Conservation (phyloP, 2,329 filamentous ascomycete genomes). For the Geosmithia flava region DNA sequence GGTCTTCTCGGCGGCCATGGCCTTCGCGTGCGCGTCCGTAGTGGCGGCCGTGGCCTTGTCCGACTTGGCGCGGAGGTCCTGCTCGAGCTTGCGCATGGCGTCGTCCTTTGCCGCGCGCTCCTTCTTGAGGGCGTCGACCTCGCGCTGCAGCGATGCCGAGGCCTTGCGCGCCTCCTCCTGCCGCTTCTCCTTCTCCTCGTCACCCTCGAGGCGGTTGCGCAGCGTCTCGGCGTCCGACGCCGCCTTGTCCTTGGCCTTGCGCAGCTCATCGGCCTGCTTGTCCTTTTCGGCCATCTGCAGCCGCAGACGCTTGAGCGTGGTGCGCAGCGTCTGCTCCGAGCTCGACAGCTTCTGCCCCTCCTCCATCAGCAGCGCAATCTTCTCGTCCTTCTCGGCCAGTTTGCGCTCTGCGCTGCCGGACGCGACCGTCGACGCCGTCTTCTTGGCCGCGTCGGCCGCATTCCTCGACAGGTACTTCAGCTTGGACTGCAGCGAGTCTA, state of each 20-base stretch:
- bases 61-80: slow-evolving; percentile 55
- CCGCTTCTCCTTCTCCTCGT: slow-evolving; percentile 41
- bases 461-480: slow-evolving; percentile 78
- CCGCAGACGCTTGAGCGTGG: slow-evolving; percentile 71
- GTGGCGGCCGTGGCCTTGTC: slow-evolving; percentile 54
- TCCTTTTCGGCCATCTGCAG: slow-evolving; percentile 53
- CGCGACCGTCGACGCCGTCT: slow-evolving; percentile 48
- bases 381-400: slow-evolving; percentile 79
- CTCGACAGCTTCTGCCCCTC: slow-evolving; percentile 84
- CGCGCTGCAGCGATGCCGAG: slow-evolving; percentile 32
- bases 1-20: slow-evolving; percentile 54
- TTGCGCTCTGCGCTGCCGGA: slow-evolving; percentile 62
- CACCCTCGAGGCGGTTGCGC: slow-evolving; percentile 33
- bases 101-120: slow-evolving; percentile 45
- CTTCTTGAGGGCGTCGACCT: slow-evolving; percentile 30
- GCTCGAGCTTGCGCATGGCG: slow-evolving; percentile 55
- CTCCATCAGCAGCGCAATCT: slow-evolving; percentile 79
- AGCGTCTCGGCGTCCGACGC: slow-evolving; percentile 33
- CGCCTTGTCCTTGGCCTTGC: slow-evolving; percentile 45
- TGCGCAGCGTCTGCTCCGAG: slow-evolving; percentile 73
- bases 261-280: slow-evolving; percentile 48
- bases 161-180: slow-evolving; percentile 37
- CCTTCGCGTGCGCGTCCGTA: slow-evolving; percentile 52
- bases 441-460: slow-evolving; percentile 62
- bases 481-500: slow-evolving; percentile 86